Evolutionary conservation across 176 grass and related monocot species (phyloP).

Genomic region (Urochloa ruziziensis): DNA sequence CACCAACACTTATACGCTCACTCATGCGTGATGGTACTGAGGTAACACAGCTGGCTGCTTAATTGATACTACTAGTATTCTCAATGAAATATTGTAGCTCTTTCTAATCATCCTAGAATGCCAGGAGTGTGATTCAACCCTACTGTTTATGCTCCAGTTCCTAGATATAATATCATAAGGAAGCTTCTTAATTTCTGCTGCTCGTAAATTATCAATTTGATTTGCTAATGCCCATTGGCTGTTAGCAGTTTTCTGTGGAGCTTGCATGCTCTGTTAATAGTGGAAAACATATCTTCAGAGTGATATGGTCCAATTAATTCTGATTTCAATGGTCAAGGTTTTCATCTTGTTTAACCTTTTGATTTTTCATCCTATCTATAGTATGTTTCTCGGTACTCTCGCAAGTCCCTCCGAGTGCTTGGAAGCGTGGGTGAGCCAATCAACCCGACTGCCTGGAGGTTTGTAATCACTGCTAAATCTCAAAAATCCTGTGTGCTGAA

Average conservation of each 20-base stretch:
- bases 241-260: not conserved
- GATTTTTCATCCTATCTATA: conserved; percentile 38
- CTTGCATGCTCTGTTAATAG: not conserved
- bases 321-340: not conserved
- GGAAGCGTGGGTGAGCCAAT: conserved; percentile 99
- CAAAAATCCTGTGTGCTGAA: conserved; percentile 5
- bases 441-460: conserved; percentile 99
- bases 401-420: conserved; percentile 94
- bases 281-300: not conserved
- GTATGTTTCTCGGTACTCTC: conserved; percentile 82
- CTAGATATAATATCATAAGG: not conserved
- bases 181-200: not conserved
- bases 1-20: conserved; percentile 89
- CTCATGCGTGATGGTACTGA: conserved; percentile 89
- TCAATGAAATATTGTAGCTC: not conserved
- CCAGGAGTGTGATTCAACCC: not conserved
- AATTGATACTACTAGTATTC: not conserved
- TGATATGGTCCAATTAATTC: not conserved
- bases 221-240: not conserved
- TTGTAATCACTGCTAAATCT: conserved; percentile 19
- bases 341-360: conserved; percentile 9
- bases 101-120: not conserved
- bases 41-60: conserved; percentile 31
- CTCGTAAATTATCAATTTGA: not conserved
- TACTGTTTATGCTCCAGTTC: conserved; percentile 1